These are phyloP conservation scores for Flaveria sonorensis DNA, from an alignment of 129 eudicot species.

Conservation along the genomic window DNA sequence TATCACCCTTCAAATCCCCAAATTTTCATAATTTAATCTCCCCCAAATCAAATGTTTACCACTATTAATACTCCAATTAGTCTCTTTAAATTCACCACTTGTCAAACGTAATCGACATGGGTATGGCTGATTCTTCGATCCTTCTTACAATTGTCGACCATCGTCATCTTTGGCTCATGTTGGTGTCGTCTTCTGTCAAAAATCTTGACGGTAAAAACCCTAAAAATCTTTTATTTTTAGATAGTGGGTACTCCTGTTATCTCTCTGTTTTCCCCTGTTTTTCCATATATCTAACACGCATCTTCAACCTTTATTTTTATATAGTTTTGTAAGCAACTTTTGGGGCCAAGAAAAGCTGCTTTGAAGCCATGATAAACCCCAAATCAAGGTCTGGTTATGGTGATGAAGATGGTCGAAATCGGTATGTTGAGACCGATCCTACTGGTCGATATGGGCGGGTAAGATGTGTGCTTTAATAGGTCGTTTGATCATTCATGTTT, in stretches of 20 bases:
- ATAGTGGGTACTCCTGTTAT: slow-evolving; percentile 29
- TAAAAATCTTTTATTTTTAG: slow-evolving; percentile 9
- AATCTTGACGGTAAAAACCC: slow-evolving; percentile 44
- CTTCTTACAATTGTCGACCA: slow-evolving; percentile 37
- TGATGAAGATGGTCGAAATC: slow-evolving; percentile 34
- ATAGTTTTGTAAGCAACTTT: slow-evolving; percentile 30
- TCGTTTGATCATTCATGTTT: not conserved
- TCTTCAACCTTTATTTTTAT: slow-evolving; percentile 27
- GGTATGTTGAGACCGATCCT: slow-evolving; percentile 75
- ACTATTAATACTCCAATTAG: slow-evolving; percentile 19
- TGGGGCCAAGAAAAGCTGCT: slow-evolving; percentile 30
- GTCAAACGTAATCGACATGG: slow-evolving; percentile 27
- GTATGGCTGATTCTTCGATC: slow-evolving; percentile 39
- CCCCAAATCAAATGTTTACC: slow-evolving; percentile 31
- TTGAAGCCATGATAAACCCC: slow-evolving; percentile 41
- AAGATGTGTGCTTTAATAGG: slow-evolving; percentile 36
- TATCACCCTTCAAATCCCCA: slow-evolving; percentile 18
- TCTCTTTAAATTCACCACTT: slow-evolving; percentile 30
- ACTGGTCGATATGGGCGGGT: slow-evolving; percentile 91
- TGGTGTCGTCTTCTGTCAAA: slow-evolving; percentile 45
- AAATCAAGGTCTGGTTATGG: slow-evolving; percentile 32
- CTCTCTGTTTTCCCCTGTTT: slow-evolving; percentile 28
- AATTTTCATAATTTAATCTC: not conserved
- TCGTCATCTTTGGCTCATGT: slow-evolving; percentile 50
- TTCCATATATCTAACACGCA: slow-evolving; percentile 36